phyloP scores from a whole-genome alignment of 2,329 filamentous ascomycete genomes.

The Sarocladium strictum region DNA sequence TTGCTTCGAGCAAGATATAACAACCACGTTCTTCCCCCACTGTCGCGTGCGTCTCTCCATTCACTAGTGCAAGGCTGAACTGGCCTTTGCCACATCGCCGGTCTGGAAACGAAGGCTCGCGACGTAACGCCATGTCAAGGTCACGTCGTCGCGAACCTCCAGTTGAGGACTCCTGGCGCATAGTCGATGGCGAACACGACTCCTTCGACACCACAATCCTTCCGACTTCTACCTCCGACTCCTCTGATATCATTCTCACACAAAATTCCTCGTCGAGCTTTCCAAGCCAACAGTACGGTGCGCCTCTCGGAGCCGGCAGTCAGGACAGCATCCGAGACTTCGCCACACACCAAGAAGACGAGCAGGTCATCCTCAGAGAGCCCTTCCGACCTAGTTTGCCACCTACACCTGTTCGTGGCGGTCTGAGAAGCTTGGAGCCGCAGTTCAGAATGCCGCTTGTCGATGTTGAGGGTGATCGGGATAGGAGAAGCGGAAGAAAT shows the following conservation, averaged over 20 bases:
- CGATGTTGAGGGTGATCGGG: slow-evolving; percentile 32
- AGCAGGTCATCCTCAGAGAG: slow-evolving; percentile 46
- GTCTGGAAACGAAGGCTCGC: not conserved
- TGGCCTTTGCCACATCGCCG: not conserved
- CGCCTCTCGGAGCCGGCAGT: slow-evolving; percentile 34
- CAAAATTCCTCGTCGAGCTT: slow-evolving; percentile 22
- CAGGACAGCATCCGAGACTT: slow-evolving; percentile 54
- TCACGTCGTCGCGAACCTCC: slow-evolving; percentile 7
- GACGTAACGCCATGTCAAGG: not conserved
- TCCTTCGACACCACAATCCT: slow-evolving; percentile 53
- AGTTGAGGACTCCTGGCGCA: slow-evolving; percentile 44
- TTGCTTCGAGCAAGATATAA: not conserved
- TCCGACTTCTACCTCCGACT: slow-evolving; percentile 34
- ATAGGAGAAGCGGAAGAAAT: slow-evolving; percentile 9
- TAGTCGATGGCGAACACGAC: slow-evolving; percentile 56
- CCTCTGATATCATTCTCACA: not conserved
- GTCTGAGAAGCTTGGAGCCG: slow-evolving; percentile 29
- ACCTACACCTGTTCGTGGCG: slow-evolving; percentile 13
- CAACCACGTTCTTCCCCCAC: not conserved
- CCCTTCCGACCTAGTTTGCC: slow-evolving; percentile 51
- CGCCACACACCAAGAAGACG: slow-evolving; percentile 46
- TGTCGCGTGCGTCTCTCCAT: too few relatives aligned
- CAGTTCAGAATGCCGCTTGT: slow-evolving; percentile 49
- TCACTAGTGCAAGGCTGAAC: not conserved
- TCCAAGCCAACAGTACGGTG: slow-evolving; percentile 41